phyloP scores from a whole-genome alignment of 2,329 filamentous ascomycete genomes.

The Ophiostoma montium region DNA sequence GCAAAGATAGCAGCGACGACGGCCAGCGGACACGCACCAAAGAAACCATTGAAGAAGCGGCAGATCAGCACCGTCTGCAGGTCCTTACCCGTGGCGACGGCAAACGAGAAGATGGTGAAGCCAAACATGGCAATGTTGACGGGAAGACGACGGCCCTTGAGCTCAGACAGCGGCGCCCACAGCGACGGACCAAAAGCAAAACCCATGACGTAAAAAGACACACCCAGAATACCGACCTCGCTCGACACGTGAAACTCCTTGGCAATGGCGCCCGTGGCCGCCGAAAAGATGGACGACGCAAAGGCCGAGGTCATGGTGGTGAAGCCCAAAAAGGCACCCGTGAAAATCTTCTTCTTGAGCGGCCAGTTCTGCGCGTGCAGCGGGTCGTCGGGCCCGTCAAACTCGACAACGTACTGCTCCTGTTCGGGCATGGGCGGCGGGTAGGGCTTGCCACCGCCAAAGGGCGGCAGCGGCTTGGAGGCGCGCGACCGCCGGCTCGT shows the following conservation, averaged over 20 bases:
- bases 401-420: conserved; percentile 68
- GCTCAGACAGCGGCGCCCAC: conserved; percentile 60
- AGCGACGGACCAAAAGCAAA: conserved; percentile 59
- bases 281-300: conserved; percentile 60
- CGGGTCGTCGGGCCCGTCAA: conserved; percentile 71
- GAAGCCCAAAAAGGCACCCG: conserved; percentile 55
- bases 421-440: conserved; percentile 54
- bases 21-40: conserved; percentile 54
- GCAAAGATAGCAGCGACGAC: conserved; percentile 58
- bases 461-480: conserved; percentile 45
- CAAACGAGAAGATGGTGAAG: conserved; percentile 55
- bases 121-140: conserved; percentile 49
- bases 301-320: conserved; percentile 61
- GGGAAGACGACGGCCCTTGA: conserved; percentile 51
- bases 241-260: conserved; percentile 43
- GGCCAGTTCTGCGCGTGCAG: conserved; percentile 83
- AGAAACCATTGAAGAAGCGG: conserved; percentile 61
- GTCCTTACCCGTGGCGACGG: conserved; percentile 49
- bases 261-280: conserved; percentile 45
- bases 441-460: conserved; percentile 62
- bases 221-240: conserved; percentile 50
- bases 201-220: conserved; percentile 57
- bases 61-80: conserved; percentile 56
- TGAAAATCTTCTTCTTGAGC: conserved; percentile 58
- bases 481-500: conserved; percentile 28